phyloP scores from a whole-genome alignment of 2,329 filamentous ascomycete genomes.

The Aspergillus glaucus region DNA sequence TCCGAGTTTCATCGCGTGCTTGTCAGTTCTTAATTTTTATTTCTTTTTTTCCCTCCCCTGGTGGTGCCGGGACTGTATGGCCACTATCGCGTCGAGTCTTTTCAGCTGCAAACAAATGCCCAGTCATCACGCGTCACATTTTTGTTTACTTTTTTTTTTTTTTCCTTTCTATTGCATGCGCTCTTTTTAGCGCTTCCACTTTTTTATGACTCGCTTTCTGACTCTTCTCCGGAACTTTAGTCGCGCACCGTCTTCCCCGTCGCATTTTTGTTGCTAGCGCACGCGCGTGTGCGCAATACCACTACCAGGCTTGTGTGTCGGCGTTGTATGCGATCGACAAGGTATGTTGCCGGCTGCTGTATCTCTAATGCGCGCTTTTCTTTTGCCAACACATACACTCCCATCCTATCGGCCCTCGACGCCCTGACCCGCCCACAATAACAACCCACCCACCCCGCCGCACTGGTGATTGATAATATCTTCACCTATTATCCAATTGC shows the following conservation, averaged over 20 bases:
- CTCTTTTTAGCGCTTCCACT: constrained; percentile 10
- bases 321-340: constrained; percentile 29
- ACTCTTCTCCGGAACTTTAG: neutral
- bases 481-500: constrained; percentile 13
- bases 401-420: constrained; percentile 9
- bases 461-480: neutral
- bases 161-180: neutral
- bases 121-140: constrained; percentile 22
- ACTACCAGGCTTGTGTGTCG: constrained; percentile 12
- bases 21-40: neutral
- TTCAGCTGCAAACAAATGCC: constrained; percentile 2
- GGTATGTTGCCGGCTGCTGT: constrained; percentile 33
- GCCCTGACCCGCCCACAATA: constrained; percentile 22
- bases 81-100: neutral
- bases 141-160: constrained; percentile 5
- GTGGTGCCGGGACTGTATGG: neutral
- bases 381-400: constrained; percentile 38
- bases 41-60: too few relatives aligned
- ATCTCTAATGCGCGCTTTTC: constrained; percentile 21
- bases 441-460: constrained; percentile 12
- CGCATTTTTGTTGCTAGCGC: constrained; percentile 1
- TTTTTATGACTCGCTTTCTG: constrained; percentile 6
- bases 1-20: too few relatives aligned
- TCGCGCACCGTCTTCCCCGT: constrained; percentile 2
- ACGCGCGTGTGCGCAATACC: constrained; percentile 6